phyloP scores from a whole-genome alignment of 1,284 basidiomycete species.

The Mrakiaceae sp. region DNA sequence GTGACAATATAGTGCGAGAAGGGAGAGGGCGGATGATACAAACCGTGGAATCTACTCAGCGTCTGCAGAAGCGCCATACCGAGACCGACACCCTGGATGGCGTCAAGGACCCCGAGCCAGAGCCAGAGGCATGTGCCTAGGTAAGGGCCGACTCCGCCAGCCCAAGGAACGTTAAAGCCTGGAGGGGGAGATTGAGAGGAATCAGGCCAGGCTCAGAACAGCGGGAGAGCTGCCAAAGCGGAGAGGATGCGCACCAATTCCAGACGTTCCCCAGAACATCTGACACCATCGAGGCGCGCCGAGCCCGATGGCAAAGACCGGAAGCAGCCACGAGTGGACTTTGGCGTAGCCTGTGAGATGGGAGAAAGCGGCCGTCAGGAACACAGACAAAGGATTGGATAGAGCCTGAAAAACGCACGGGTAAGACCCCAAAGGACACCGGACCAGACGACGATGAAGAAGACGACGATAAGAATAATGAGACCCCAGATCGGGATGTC shows the following conservation, averaged over 20 bases:
- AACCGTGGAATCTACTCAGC: conserved; percentile 13
- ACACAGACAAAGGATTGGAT: background rate
- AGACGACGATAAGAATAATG: conserved; percentile 61
- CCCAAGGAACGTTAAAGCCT: conserved; percentile 76
- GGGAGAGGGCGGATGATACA: background rate
- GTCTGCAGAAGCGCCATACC: conserved; percentile 15
- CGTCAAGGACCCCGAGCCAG: conserved; percentile 85
- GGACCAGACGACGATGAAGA: conserved; percentile 54
- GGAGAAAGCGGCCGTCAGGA: background rate
- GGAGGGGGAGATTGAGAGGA: background rate
- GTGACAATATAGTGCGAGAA: conserved; percentile 33
- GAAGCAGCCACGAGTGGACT: conserved; percentile 83
- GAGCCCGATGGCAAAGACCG: conserved; percentile 86
- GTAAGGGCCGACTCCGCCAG: conserved; percentile 67
- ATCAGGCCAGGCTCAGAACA: background rate
- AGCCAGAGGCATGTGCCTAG: conserved; percentile 77
- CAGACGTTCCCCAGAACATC: conserved; percentile 40
- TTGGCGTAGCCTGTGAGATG: conserved; percentile 52
- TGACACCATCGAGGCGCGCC: conserved; percentile 89
- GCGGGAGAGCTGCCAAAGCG: background rate
- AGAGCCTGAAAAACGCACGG: background rate
- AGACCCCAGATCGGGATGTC: conserved; percentile 67
- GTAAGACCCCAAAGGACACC: conserved; percentile 5
- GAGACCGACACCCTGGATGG: conserved; percentile 81
- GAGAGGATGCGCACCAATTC: conserved; percentile 21